These are phyloP conservation scores for Pseudohalonectria lignicola DNA, from an alignment of 2,329 filamentous ascomycete genomes.

Conservation along the genomic window DNA sequence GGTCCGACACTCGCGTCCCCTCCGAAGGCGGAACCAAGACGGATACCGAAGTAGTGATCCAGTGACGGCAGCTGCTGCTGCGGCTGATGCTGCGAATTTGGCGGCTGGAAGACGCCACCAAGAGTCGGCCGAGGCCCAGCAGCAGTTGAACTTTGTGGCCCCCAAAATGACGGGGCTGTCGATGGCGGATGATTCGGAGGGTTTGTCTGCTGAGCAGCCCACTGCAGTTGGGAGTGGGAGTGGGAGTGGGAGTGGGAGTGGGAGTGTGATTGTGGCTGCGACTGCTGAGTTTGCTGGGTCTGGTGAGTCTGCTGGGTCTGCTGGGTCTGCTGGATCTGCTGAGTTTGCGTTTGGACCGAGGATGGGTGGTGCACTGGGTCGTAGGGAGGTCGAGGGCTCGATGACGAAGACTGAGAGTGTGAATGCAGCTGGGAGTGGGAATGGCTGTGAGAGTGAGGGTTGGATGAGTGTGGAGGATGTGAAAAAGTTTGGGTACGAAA, in stretches of 20 bases:
- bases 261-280: conserved; percentile 5
- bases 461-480: background rate
- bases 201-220: background rate
- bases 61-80: background rate
- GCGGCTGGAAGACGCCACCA: background rate
- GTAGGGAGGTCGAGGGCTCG: no score
- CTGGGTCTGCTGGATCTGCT: background rate
- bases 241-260: conserved; percentile 2
- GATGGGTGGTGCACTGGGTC: no score
- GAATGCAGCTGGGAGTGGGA: background rate
- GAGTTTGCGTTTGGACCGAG: no score
- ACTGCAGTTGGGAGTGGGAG: background rate
- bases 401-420: background rate
- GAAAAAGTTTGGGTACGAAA: no score
- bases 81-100: background rate
- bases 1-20: no score
- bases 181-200: background rate
- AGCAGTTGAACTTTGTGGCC: no score
- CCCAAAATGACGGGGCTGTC: no score
- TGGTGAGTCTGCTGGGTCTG: conserved; percentile 2
- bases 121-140: background rate
- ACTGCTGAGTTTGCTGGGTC: conserved; percentile 3
- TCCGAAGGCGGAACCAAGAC: no score
- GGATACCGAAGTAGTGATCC: no score
- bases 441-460: background rate